Base-by-base conservation (phyloP, 2,329 filamentous ascomycete species). In the Cordyceps cicadae region DNA sequence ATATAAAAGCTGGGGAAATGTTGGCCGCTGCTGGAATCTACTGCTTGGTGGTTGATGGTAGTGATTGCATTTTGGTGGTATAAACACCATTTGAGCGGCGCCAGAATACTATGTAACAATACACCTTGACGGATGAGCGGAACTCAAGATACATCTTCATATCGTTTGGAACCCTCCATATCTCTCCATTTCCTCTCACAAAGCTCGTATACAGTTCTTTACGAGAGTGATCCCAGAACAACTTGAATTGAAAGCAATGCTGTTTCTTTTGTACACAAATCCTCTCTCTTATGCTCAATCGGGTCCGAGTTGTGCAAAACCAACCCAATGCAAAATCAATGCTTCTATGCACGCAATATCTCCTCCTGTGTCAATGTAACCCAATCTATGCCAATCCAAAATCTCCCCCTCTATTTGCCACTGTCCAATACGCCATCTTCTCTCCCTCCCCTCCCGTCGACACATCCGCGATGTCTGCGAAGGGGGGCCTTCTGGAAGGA, bases 71-170 rank as follows among this genome's bases (percentile, higher is more conserved):
- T 46, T 19, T 2, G 11, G 26, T 46, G 41, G 26, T 24, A 3
- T 7, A 11, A 48, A 37, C 37, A 37, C 11, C 34, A 37, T 37
- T 37, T 37, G 34, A 37, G 5, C 56, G 12, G 46, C 7, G 56
- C 48, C 21, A 24, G 39, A 52, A 59, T 48, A 29, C 59, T 19
- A 39, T 63, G 60, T 59, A 59, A 39, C 55, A 61, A 52, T 54
- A 63, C 59, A 57, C 29, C 34, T 51, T 15, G 17, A 41, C 34
- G 34, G 15, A 29, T 32, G 39, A 29, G 37, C 24, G 45, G 34
- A 19, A 4, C 53, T 26, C 32, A 21, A n/a, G n/a, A 34, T 29
- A 6, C n/a, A 29, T 29, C 3, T 39, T 37, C 12, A 34, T 5
- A 32, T 32, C 15, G 3, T 21, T 26, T 8, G 6, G 37, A 9